Percentiles rank a stretch among this genome's conserved stretches.
Evolutionary conservation across 352 stramenopile genomes (phyloP).

Genomic region (Phytophthora podocarpi): DNA sequence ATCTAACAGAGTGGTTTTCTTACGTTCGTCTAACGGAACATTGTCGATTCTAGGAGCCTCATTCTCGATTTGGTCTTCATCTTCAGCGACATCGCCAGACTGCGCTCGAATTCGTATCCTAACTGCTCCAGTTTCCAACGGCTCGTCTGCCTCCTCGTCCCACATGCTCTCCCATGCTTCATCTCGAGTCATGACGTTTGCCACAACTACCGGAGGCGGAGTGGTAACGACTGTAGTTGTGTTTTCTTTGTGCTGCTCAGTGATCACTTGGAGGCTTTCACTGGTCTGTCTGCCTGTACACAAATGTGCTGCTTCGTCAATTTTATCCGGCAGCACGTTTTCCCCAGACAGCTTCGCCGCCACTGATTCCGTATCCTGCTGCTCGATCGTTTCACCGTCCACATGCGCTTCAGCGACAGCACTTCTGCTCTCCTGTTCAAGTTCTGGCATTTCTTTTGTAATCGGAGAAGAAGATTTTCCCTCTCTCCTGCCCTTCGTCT

Average conservation of each 20-base stretch:
- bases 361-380: neutral
- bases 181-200: conserved; percentile 60
- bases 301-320: neutral
- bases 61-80: conserved; percentile 3
- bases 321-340: conserved; percentile 1
- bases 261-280: neutral
- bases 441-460: conserved; percentile 10
- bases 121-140: conserved; percentile 26
- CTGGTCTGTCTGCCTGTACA: neutral
- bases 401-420: neutral
- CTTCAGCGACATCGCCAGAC: conserved; percentile 11
- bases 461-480: neutral
- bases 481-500: neutral
- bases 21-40: neutral
- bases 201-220: conserved; percentile 15
- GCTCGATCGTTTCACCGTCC: neutral
- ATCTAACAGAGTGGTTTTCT: neutral
- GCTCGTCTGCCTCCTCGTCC: conserved; percentile 58
- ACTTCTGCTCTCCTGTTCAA: conserved; percentile 1
- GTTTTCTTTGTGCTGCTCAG: conserved; percentile 1
- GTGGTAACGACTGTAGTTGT: neutral
- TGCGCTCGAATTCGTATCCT: conserved; percentile 32
- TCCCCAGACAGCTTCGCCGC: neutral
- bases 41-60: conserved; percentile 1
- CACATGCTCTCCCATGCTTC: conserved; percentile 85